Evolutionary conservation across 2,329 filamentous ascomycete species (phyloP).

Genomic region (Colletotrichum musae): DNA sequence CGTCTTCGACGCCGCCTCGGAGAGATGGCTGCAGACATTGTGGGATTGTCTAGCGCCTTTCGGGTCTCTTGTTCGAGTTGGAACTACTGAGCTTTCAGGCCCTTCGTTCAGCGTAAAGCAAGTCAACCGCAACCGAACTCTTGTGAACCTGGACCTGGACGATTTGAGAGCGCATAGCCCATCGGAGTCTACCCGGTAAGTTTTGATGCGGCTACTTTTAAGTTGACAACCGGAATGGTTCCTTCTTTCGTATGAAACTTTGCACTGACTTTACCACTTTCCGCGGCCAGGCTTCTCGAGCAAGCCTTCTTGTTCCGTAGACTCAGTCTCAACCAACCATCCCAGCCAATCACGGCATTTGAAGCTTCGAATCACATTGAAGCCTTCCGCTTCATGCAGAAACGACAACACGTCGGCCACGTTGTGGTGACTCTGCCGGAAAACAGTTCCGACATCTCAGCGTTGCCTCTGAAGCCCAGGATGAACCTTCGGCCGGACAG

Average conservation of each 20-base stretch:
- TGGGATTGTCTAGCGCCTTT: conserved; percentile 61
- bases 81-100: conserved; percentile 53
- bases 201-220: not conserved
- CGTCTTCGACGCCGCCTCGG: conserved; percentile 58
- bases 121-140: conserved; percentile 56
- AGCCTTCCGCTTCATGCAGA: conserved; percentile 60
- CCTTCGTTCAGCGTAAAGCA: conserved; percentile 57
- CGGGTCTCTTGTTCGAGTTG: conserved; percentile 63
- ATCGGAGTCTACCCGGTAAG: conserved; percentile 18
- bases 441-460: not conserved
- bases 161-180: conserved; percentile 8
- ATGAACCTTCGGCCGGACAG: conserved; percentile 19
- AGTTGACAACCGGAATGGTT: too few species aligned
- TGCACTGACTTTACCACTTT: not conserved
- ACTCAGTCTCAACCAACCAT: conserved; percentile 15
- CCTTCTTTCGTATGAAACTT: too few species aligned
- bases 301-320: conserved; percentile 21
- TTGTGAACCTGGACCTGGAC: conserved; percentile 51
- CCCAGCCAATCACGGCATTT: conserved; percentile 45
- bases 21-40: conserved; percentile 56
- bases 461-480: not conserved
- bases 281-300: conserved; percentile 19
- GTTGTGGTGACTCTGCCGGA: conserved; percentile 52
- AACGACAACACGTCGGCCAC: conserved; percentile 59
- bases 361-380: conserved; percentile 48